These are phyloP conservation scores for Russula virescens DNA, from an alignment of 768 basidiomycete genomes.

Conservation along the genomic window DNA sequence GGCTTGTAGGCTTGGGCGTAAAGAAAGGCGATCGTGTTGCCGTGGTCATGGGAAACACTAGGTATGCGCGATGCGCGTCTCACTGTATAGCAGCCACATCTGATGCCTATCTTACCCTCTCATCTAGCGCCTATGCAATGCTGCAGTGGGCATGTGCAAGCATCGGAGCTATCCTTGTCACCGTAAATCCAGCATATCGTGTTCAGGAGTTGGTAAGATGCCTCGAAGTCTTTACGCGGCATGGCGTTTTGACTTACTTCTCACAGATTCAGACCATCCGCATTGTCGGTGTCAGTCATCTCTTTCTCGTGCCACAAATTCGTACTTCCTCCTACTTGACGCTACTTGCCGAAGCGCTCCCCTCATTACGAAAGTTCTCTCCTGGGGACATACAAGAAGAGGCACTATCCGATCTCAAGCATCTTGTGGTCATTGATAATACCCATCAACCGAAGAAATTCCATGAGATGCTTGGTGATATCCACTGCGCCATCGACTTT, in stretches of 20 bases:
- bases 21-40: constrained; percentile 71
- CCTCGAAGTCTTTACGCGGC: background rate
- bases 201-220: constrained; percentile 57
- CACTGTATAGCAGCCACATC: background rate
- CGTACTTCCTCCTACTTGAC: constrained; percentile 59
- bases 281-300: constrained; percentile 58
- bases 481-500: constrained; percentile 60
- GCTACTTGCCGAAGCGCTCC: constrained; percentile 52
- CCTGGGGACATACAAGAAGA: constrained; percentile 55
- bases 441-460: constrained; percentile 37
- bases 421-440: constrained; percentile 66
- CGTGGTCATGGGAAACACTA: constrained; percentile 82
- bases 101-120: background rate
- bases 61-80: constrained; percentile 40
- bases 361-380: constrained; percentile 42
- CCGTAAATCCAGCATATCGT: constrained; percentile 78
- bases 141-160: constrained; percentile 85
- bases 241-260: background rate
- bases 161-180: constrained; percentile 77
- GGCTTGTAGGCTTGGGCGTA: constrained; percentile 63
- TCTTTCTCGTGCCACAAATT: constrained; percentile 67
- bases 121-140: constrained; percentile 62
- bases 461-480: constrained; percentile 35
- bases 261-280: constrained; percentile 54
- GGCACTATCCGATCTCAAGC: constrained; percentile 54